Evolutionary conservation across 1,284 basidiomycete species (phyloP).

Genomic region (Ganoderma leucocontextum): DNA sequence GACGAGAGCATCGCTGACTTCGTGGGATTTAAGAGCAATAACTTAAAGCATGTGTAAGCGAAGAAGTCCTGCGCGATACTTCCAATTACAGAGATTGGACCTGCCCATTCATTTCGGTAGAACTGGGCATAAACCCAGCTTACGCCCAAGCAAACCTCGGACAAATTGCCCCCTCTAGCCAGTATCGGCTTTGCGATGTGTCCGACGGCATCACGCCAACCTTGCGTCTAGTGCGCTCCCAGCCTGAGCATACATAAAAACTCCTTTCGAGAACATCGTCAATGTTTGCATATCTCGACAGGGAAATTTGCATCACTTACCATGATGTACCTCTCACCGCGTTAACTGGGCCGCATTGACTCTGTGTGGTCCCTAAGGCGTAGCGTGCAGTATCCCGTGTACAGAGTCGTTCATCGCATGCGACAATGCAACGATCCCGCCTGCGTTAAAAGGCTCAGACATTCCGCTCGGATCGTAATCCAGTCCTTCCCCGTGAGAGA

Average conservation of each 20-base stretch:
- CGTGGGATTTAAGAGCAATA: not conserved
- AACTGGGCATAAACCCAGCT: not conserved
- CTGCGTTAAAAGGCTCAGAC: not conserved
- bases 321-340: not conserved
- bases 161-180: not conserved
- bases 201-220: not conserved
- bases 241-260: not conserved
- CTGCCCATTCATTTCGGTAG: not conserved
- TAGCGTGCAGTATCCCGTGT: not conserved
- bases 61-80: not conserved
- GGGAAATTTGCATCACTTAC: not conserved
- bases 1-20: not conserved
- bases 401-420: not conserved
- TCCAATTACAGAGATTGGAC: not conserved
- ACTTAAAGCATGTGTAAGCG: not conserved
- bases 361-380: not conserved
- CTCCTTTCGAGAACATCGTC: not conserved
- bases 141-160: not conserved
- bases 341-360: not conserved
- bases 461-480: not conserved
- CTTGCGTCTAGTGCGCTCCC: not conserved
- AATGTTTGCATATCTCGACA: not conserved
- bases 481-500: not conserved
- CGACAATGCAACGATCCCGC: not conserved
- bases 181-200: not conserved